phyloP scores from a whole-genome alignment of 345 rosid genomes.

The Streptanthus diversifolius region DNA sequence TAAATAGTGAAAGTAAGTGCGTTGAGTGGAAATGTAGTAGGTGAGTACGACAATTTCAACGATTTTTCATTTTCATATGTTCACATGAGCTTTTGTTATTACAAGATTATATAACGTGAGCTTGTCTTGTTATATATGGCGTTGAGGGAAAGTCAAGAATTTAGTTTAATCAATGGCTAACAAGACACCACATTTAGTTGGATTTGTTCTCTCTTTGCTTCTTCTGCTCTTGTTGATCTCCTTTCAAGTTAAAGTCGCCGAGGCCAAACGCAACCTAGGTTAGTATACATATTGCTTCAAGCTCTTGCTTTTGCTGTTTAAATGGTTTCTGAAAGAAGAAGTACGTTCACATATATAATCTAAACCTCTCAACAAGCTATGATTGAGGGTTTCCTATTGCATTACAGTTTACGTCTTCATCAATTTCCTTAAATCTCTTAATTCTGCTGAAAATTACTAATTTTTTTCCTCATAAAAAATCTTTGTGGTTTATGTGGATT shows the following conservation, averaged over 20 bases:
- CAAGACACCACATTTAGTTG: neutral
- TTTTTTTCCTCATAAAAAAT: neutral
- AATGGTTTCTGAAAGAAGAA: neutral
- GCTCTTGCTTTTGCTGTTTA: neutral
- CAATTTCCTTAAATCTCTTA: neutral
- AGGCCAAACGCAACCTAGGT: slow-evolving; percentile 19
- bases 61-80: neutral
- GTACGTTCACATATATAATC: neutral
- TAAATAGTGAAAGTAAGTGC: neutral
- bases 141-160: neutral
- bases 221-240: slow-evolving; percentile 15
- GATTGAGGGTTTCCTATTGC: neutral
- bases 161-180: slow-evolving; percentile 17
- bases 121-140: neutral
- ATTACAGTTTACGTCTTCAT: neutral
- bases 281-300: slow-evolving; percentile 14
- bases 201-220: slow-evolving; percentile 17
- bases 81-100: neutral
- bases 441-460: neutral
- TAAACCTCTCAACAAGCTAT: neutral
- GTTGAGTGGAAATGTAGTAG: slow-evolving; percentile 17
- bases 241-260: slow-evolving; percentile 19
- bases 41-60: slow-evolving; percentile 17
- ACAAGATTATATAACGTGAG: neutral
- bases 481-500: neutral